Conservation (phyloP, 2,329 filamentous ascomycete genomes). For the Coniochaeta hoffmannii region DNA sequence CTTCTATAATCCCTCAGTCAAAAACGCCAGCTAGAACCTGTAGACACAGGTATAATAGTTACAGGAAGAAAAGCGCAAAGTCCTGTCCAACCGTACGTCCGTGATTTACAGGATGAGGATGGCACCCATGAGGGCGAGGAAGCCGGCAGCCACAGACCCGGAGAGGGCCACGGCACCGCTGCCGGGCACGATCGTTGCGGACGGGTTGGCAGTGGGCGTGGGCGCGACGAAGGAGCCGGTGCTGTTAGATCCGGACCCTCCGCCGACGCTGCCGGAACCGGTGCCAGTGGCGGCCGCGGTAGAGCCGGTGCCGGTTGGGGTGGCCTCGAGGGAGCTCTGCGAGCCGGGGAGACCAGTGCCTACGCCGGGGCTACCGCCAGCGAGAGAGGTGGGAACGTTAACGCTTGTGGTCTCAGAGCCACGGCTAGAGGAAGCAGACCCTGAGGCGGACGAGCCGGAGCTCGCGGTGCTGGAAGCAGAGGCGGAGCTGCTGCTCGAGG, state of each 20-base stretch:
- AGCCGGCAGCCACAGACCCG: constrained; percentile 21
- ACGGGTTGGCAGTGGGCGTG: constrained; percentile 12
- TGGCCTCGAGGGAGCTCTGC: constrained; percentile 16
- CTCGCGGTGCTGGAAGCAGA: constrained; percentile 12
- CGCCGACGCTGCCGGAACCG: constrained; percentile 13
- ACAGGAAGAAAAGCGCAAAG: not conserved
- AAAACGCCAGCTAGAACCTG: not conserved
- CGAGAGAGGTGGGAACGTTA: not conserved
- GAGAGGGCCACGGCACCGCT: constrained; percentile 14
- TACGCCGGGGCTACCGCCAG: constrained; percentile 14
- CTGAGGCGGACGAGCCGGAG: constrained; percentile 5
- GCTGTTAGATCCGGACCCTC: constrained; percentile 15
- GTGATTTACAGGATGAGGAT: constrained; percentile 24
- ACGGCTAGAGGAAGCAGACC: constrained; percentile 9
- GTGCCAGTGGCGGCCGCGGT: constrained; percentile 7
- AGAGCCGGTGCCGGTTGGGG: constrained; percentile 9
- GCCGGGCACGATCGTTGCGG: constrained; percentile 7
- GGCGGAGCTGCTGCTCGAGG: constrained; percentile 12
- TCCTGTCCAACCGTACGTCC: not conserved
- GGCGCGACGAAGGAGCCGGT: constrained; percentile 12
- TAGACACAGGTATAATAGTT: not conserved
- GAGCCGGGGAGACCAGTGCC: constrained; percentile 16
- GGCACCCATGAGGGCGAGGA: constrained; percentile 21
- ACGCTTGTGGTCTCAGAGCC: not conserved
- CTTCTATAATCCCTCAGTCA: not conserved